Conservation (phyloP, 345 rosid genomes). For the Carallia brachiata region DNA sequence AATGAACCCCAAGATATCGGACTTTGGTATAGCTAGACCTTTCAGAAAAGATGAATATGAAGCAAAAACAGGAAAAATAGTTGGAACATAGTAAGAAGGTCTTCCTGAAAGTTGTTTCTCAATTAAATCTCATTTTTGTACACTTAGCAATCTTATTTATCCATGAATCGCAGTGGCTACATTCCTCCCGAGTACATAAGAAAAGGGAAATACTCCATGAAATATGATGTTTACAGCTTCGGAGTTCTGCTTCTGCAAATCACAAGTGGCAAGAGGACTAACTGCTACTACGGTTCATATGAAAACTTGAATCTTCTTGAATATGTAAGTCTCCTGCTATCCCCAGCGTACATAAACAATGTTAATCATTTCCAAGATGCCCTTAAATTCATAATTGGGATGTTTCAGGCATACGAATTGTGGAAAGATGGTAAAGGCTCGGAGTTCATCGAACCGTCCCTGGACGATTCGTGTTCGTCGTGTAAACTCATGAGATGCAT, state of each 20-base stretch:
- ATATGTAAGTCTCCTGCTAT: constrained; percentile 9
- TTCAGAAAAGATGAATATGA: constrained; percentile 34
- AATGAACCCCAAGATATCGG: constrained; percentile 47
- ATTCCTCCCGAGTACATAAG: constrained; percentile 54
- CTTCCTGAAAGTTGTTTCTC: neutral
- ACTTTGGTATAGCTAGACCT: constrained; percentile 46
- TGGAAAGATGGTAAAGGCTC: constrained; percentile 16
- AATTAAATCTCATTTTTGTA: neutral
- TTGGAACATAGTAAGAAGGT: constrained; percentile 42
- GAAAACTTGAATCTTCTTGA: constrained; percentile 12
- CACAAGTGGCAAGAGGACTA: constrained; percentile 42
- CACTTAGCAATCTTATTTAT: neutral
- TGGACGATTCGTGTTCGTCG: constrained; percentile 9
- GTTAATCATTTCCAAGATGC: no score
- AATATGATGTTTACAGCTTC: constrained; percentile 52
- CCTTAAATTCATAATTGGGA: no score
- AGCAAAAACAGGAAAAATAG: constrained; percentile 41
- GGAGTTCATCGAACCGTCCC: constrained; percentile 20
- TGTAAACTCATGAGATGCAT: constrained; percentile 23
- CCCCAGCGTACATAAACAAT: neutral
- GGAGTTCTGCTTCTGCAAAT: constrained; percentile 54
- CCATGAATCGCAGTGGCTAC: constrained; percentile 37
- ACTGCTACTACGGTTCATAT: constrained; percentile 16
- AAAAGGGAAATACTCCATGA: constrained; percentile 44
- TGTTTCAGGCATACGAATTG: constrained; percentile 20